A percentile compares a stretch with the other conserved stretches of the same genome.
Evolutionary conservation across 2,329 filamentous ascomycete species (phyloP).

Genomic region (Fusarium sp.): DNA sequence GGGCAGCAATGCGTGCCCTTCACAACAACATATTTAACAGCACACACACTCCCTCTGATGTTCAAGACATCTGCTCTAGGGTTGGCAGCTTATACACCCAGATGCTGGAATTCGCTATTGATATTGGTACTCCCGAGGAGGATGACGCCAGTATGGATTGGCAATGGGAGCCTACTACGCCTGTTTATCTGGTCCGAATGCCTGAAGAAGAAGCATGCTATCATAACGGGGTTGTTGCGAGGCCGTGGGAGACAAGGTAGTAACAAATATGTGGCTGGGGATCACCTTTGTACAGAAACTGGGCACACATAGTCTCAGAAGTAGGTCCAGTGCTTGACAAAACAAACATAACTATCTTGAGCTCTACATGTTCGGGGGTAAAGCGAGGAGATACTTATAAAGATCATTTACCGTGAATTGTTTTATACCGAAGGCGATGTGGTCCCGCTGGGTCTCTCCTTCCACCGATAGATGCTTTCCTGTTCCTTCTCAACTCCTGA

Average conservation of each 20-base stretch:
- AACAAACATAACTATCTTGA: neutral
- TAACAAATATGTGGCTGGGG: neutral
- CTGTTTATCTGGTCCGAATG: constrained; percentile 26
- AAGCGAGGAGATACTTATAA: neutral
- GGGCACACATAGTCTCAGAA: neutral
- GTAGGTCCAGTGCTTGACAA: neutral
- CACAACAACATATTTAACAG: neutral
- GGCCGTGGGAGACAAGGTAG: neutral
- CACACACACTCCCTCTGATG: neutral
- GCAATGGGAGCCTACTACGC: constrained; percentile 30
- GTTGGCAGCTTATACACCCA: constrained; percentile 11
- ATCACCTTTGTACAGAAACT: neutral
- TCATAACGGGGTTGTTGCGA: neutral
- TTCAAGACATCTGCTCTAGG: constrained; percentile 11
- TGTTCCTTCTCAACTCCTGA: neutral
- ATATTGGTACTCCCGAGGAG: neutral
- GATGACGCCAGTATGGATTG: constrained; percentile 34
- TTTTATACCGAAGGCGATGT: neutral
- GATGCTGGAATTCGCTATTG: constrained; percentile 14
- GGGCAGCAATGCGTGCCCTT: neutral
- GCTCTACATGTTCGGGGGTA: neutral
- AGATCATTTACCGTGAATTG: neutral
- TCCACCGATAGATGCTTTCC: neutral
- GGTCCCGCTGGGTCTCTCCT: neutral
- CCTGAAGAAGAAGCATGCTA: constrained; percentile 25